Conservation (phyloP, 352 stramenopile genomes). For the Globisporangium nagaii region DNA sequence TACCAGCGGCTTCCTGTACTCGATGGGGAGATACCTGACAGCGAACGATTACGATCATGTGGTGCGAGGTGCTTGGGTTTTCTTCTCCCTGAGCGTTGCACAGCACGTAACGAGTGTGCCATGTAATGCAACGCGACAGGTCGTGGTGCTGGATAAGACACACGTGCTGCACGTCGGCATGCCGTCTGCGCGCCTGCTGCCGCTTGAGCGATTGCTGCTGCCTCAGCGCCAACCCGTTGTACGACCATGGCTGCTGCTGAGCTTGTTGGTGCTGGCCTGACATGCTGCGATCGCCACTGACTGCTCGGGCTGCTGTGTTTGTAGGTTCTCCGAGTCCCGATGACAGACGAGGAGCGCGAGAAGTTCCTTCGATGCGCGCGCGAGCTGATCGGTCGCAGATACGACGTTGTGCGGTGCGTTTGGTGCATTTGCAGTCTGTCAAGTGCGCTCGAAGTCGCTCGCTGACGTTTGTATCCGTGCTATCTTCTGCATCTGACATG, state of each 20-base stretch:
- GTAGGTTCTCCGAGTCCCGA: slow-evolving; percentile 54
- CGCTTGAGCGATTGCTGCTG: slow-evolving; percentile 57
- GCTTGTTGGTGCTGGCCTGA: neutral
- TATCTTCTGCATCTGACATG: neutral
- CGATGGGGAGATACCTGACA: slow-evolving; percentile 48
- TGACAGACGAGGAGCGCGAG: slow-evolving; percentile 34
- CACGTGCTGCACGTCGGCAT: slow-evolving; percentile 66
- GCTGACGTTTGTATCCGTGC: no score
- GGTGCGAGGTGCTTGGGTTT: slow-evolving; percentile 13
- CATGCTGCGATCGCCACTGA: no score
- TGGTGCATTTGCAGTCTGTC: no score
- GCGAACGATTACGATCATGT: slow-evolving; percentile 75
- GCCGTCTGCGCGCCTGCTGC: slow-evolving; percentile 44
- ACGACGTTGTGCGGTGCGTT: slow-evolving; percentile 30
- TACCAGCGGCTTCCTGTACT: slow-evolving; percentile 66
- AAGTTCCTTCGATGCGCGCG: slow-evolving; percentile 56
- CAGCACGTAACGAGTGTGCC: no score
- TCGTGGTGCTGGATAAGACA: slow-evolving; percentile 53
- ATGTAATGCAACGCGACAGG: no score
- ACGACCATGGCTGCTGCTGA: slow-evolving; percentile 2
- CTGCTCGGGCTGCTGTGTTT: slow-evolving; percentile 1
- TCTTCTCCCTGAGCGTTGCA: no score
- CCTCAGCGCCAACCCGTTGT: slow-evolving; percentile 70
- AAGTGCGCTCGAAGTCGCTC: no score
- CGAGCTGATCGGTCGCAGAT: slow-evolving; percentile 57